Conservation (phyloP, 2,329 filamentous ascomycete species). For the Beauveria medogensis region DNA sequence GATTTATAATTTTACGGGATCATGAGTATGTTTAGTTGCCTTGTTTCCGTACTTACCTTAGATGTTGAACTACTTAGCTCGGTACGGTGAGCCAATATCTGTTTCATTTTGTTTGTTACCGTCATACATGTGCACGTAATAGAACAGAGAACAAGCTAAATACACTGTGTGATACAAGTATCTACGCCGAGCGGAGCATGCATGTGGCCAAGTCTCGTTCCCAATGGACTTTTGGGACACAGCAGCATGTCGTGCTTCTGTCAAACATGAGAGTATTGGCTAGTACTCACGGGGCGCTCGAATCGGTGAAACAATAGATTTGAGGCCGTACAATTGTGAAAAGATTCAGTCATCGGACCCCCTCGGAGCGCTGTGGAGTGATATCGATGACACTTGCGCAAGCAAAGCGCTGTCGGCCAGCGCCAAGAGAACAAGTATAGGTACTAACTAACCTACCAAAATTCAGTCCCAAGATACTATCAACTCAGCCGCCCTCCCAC, state of each 20-base stretch:
- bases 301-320: neutral
- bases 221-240: neutral
- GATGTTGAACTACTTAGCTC: conserved; percentile 7
- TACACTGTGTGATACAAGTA: neutral
- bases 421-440: neutral
- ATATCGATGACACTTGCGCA: neutral
- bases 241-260: neutral
- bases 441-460: too few relatives aligned
- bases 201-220: neutral
- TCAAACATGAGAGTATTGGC: neutral
- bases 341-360: neutral
- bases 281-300: too few relatives aligned
- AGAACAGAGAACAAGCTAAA: neutral
- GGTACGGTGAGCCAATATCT: neutral
- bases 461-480: neutral
- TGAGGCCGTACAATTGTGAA: neutral
- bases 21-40: conserved; percentile 10
- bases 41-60: conserved; percentile 5
- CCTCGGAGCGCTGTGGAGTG: neutral
- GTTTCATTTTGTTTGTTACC: neutral
- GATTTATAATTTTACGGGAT: conserved; percentile 9
- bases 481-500: neutral
- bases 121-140: neutral
- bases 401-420: neutral
- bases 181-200: neutral